A percentile compares a stretch with the other conserved stretches of the same genome.
These are phyloP conservation scores for Talinum fruticosum DNA, from an alignment of 148 eudicot genomes.

Conservation along the genomic window DNA sequence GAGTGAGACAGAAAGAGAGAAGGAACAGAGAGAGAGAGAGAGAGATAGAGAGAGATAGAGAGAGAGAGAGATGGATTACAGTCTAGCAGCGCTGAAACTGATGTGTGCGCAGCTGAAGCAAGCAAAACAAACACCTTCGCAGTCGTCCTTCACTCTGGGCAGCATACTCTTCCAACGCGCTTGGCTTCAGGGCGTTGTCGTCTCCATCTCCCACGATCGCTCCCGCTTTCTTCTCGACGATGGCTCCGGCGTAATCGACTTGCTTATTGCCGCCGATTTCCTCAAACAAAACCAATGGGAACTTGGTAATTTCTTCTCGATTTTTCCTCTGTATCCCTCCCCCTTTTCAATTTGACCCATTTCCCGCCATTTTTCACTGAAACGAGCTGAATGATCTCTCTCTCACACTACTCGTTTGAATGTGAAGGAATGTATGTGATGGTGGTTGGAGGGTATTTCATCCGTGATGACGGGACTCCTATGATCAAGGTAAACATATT, in stretches of 20 bases:
- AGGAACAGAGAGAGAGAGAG: no score
- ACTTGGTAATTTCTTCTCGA: conserved; percentile 19
- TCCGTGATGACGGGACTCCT: conserved; percentile 36
- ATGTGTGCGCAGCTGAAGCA: conserved; percentile 49
- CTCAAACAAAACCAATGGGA: conserved; percentile 33
- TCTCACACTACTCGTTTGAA: neutral
- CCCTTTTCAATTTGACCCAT: no score
- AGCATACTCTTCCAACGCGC: conserved; percentile 92
- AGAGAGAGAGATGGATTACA: conserved; percentile 56
- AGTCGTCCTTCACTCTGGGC: conserved; percentile 41
- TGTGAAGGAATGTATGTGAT: conserved; percentile 75
- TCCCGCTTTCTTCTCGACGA: conserved; percentile 63
- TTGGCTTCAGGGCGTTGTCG: conserved; percentile 81
- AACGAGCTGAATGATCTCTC: no score
- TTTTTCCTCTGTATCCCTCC: neutral
- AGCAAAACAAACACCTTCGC: conserved; percentile 36
- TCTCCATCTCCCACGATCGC: conserved; percentile 34
- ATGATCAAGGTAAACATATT: conserved; percentile 45
- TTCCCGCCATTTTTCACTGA: neutral
- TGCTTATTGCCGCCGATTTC: conserved; percentile 34
- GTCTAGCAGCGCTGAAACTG: conserved; percentile 70
- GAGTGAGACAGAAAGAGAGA: no score
- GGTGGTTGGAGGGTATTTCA: conserved; percentile 65
- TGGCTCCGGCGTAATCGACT: conserved; percentile 65
- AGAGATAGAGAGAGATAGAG: conserved; percentile 4